These are phyloP conservation scores for Venturiaceae sp. DNA, from an alignment of 2,329 filamentous ascomycete species.

Conservation along the genomic window DNA sequence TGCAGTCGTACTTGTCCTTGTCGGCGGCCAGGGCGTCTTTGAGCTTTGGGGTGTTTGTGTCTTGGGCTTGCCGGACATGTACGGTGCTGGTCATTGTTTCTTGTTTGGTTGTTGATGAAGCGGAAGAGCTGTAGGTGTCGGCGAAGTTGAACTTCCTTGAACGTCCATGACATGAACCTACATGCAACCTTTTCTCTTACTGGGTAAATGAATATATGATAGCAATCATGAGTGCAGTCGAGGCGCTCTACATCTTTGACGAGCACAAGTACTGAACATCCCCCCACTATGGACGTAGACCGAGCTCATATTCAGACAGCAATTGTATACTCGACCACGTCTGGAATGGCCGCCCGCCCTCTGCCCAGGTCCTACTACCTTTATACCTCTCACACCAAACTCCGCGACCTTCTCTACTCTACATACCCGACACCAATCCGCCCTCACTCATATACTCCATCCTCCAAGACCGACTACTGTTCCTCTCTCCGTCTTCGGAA, in stretches of 20 bases:
- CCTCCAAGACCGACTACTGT: conserved; percentile 75
- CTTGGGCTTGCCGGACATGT: conserved; percentile 7
- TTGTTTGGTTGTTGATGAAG: neutral
- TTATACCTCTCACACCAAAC: conserved; percentile 75
- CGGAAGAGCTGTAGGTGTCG: neutral
- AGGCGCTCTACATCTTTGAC: conserved; percentile 95
- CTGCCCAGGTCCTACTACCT: conserved; percentile 66
- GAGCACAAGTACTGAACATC: conserved; percentile 63
- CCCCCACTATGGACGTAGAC: conserved; percentile 4
- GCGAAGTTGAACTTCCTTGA: conserved; percentile 11
- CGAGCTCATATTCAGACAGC: conserved; percentile 37
- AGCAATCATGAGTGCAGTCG: conserved; percentile 57
- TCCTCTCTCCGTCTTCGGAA: conserved; percentile 72
- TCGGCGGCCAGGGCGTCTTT: conserved; percentile 42
- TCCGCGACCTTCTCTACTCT: conserved; percentile 78
- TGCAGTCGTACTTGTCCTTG: conserved; percentile 48
- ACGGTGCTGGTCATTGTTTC: neutral
- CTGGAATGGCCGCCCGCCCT: conserved; percentile 73
- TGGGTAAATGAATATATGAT: neutral
- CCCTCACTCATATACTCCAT: conserved; percentile 84
- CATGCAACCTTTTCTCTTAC: too few species aligned
- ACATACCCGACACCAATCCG: conserved; percentile 71
- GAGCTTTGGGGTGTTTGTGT: neutral
- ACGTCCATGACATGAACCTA: neutral
- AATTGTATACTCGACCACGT: conserved; percentile 78